phyloP scores from a whole-genome alignment of 148 eudicot genomes.

The Fagopyrum tataricum region DNA sequence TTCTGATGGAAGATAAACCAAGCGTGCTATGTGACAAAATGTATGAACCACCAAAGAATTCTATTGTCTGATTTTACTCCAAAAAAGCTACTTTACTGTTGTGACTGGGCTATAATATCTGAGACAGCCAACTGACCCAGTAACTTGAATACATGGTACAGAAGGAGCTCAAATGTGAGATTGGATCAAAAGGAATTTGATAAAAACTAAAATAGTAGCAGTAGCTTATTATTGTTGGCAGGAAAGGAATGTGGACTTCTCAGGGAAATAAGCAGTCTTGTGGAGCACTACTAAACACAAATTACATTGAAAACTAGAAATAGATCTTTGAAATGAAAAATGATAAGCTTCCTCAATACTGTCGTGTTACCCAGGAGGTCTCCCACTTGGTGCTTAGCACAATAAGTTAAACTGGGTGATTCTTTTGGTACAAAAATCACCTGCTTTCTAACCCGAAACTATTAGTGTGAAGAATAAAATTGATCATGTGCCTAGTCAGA shows the following conservation, averaged over 20 bases:
- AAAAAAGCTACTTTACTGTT: too few relatives aligned
- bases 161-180: too few relatives aligned
- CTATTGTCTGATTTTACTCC: too few relatives aligned
- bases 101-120: too few relatives aligned
- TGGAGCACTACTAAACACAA: background rate
- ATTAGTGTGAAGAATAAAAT: background rate
- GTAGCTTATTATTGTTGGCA: background rate
- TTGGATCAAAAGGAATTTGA: background rate
- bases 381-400: background rate
- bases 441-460: background rate
- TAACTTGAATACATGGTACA: too few relatives aligned
- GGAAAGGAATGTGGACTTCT: background rate
- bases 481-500: background rate
- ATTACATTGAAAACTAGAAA: background rate
- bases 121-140: too few relatives aligned
- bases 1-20: too few relatives aligned
- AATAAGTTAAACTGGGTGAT: background rate
- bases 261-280: background rate
- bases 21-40: too few relatives aligned
- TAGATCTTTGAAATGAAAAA: background rate
- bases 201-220: background rate
- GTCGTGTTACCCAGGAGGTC: background rate
- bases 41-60: too few relatives aligned
- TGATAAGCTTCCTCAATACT: background rate
- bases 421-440: background rate